Base-by-base conservation (phyloP, 768 basidiomycete genomes). In the Nevesoporus exiguus region DNA sequence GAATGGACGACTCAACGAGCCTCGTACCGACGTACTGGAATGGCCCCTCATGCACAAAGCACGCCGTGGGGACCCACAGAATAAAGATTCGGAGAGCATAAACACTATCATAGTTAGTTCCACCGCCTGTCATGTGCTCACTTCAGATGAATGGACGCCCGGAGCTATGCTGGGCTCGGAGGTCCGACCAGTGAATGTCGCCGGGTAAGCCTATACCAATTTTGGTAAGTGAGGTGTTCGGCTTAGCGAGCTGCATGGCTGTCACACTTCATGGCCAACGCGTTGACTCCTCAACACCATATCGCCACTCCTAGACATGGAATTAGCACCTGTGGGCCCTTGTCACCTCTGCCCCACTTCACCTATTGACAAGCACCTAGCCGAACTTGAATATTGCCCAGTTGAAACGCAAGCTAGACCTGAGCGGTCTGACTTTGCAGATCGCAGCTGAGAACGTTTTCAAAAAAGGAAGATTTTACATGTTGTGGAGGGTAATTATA, bases 281-380 rank as follows among this genome's bases (percentile, higher is more conserved):
- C 66, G 66, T 66, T 68, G 58, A 41, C 43, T 9, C 44, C 39
- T 31, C 29, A 43, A n/a, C 55, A 47, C 34, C 49, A 54, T 14
- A 44, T 21, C 27, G 0, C 1, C 17, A n/a, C 25, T 22, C 34
- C 7, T 15, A 24, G 25, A 19, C 39, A 71, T 70, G 70, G 64
- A 71, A 15, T 71, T 61, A 62, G 48, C 51, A 13, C 59, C 58
- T 52, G 68, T 71, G 57, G 66, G 68, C 71, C 64, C 68, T 49
- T 33, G 10, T 45, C 11, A 15, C 42, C 48, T 46, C 7, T 1
- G 39, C 36, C 36, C 56, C 51, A 49, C 43, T 46, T 22, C 22
- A 49, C 46, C 7, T 10, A 24, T 43, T 56, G 37, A 67, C 37
- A 10, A 30, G 7, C 33, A 14, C 15, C 17, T 11, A 69, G 70